Evolutionary conservation across 148 eudicot genomes (phyloP).

Genomic region (Vaccinium vitisidaea): DNA sequence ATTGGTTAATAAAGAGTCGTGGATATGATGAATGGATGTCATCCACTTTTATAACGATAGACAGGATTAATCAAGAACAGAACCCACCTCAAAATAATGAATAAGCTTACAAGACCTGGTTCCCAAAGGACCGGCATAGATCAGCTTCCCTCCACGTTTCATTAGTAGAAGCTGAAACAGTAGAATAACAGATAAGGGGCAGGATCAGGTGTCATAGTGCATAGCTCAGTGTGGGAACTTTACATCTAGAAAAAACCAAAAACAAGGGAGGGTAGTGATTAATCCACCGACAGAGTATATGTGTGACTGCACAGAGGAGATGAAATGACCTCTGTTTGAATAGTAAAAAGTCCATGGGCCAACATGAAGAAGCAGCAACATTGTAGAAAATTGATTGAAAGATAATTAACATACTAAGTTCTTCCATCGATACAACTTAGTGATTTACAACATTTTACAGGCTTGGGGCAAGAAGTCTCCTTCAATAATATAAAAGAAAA

Average conservation of each 20-base stretch:
- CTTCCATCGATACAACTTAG: background rate
- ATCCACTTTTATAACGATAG: background rate
- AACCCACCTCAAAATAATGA: slow-evolving; percentile 77
- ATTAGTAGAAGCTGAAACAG: slow-evolving; percentile 80
- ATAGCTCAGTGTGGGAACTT: background rate
- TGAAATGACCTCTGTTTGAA: background rate
- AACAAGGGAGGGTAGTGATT: background rate
- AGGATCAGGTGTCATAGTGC: background rate
- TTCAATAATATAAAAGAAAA: background rate
- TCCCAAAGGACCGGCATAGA: slow-evolving; percentile 94
- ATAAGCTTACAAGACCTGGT: slow-evolving; percentile 72
- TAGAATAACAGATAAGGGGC: slow-evolving; percentile 13
- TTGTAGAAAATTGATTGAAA: background rate
- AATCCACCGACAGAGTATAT: background rate
- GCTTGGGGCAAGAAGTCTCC: background rate
- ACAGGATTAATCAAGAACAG: slow-evolving; percentile 1
- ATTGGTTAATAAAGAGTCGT: background rate
- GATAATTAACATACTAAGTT: background rate
- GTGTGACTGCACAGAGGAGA: background rate
- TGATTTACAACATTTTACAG: background rate
- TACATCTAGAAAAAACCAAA: background rate
- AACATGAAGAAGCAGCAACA: background rate
- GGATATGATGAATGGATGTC: background rate
- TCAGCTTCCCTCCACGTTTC: slow-evolving; percentile 97
- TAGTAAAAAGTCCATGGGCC: background rate